Base-by-base conservation (phyloP, 768 basidiomycete species). In the Macrolepiota albuminosa region DNA sequence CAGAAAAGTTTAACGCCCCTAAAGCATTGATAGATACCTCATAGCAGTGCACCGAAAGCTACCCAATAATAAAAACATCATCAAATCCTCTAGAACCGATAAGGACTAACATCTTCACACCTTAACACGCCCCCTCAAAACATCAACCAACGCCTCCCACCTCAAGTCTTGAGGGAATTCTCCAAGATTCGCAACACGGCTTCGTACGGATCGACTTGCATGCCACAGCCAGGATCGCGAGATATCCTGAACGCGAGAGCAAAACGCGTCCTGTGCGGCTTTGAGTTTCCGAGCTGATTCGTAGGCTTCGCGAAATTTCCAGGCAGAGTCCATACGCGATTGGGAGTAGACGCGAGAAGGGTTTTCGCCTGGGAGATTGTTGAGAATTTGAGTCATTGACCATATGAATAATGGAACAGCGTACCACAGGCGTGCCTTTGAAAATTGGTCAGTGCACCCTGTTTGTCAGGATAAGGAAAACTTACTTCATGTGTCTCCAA, bases 401-500 rank as follows among this genome's bases (percentile, higher is more conserved):
- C 2, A 52, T 9, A 57, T 14, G 29, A 61, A 31, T 24, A 56
- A n/a, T 14, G 18, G 33, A 70, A 62, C 70, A 26, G 29, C 66
- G n/a, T 56, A 73, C 75, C 84, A 63, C 86, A 89, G 4, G 89
- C 88, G 60, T 88, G 88, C 68, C 83, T 87, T 48, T 43, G 9
- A 36, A 33, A 39, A n/a, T 10, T 34, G 39, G 26, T 59, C 24
- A 54, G 29, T 6, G 7, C 5, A 55, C 1, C 13, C 31, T 18
- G 16, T 39, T 14, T 46, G 39, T 8, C 2, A 9, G 43, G 48
- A 34, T 18, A 40, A 2, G 10, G 10, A 16, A 46, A 45, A 68
- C 75, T 13, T 62, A 85, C 83, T 93, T 93, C 82, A 93, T 88
- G 63, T 92, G 89, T 60, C 90, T 74, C 87, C 88, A 87, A 42